Conservation (phyloP, 2,329 filamentous ascomycete genomes). For the Periconia sp. region DNA sequence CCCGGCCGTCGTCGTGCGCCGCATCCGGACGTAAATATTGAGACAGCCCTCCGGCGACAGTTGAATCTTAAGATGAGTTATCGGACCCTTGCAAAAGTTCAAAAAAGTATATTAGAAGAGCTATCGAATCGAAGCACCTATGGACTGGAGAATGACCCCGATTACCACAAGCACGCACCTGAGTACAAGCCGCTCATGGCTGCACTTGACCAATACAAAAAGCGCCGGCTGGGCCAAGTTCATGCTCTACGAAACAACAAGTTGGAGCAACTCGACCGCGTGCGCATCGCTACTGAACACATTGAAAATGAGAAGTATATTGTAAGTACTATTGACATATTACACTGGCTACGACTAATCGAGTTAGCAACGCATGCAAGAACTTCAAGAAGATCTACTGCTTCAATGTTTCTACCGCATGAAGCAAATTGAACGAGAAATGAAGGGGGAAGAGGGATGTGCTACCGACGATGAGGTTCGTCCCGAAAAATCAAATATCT, state of each 20-base stretch:
- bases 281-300: slow-evolving; percentile 40
- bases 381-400: slow-evolving; percentile 40
- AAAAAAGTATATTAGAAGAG: slow-evolving; percentile 71
- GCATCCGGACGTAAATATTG: slow-evolving; percentile 53
- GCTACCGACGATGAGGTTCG: slow-evolving; percentile 51
- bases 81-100: slow-evolving; percentile 65
- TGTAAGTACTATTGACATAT: slow-evolving; percentile 26
- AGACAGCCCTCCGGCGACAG: slow-evolving; percentile 61
- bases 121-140: slow-evolving; percentile 67
- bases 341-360: slow-evolving; percentile 16
- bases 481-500: neutral
- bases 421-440: slow-evolving; percentile 45
- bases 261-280: slow-evolving; percentile 44
- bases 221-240: slow-evolving; percentile 45
- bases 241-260: slow-evolving; percentile 46
- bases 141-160: slow-evolving; percentile 61
- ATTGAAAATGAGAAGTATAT: slow-evolving; percentile 44
- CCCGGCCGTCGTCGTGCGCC: slow-evolving; percentile 55
- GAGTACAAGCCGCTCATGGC: slow-evolving; percentile 61
- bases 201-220: slow-evolving; percentile 58
- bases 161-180: slow-evolving; percentile 59
- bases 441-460: slow-evolving; percentile 40
- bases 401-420: slow-evolving; percentile 46
- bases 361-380: slow-evolving; percentile 36
- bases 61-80: slow-evolving; percentile 71